Evolutionary conservation across 2,329 filamentous ascomycete genomes (phyloP).

Genomic region (Colletotrichum endophyticum): DNA sequence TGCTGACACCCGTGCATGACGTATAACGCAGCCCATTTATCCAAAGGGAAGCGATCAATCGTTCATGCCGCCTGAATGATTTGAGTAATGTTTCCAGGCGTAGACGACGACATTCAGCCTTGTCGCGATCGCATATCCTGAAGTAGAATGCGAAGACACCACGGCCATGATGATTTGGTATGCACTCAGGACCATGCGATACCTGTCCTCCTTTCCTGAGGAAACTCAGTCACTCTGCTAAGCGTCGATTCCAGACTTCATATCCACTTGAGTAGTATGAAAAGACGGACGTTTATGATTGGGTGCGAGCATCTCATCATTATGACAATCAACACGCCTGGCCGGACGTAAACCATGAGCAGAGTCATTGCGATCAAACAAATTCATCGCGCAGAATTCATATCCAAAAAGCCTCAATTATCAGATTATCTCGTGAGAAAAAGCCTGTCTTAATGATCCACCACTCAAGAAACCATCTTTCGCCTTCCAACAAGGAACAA

Average conservation of each 20-base stretch:
- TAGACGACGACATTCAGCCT: neutral
- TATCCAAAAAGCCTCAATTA: neutral
- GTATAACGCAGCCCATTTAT: neutral
- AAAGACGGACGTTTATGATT: neutral
- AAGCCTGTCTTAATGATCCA: neutral
- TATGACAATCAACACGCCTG: neutral
- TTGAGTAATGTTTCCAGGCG: neutral
- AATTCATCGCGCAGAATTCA: neutral
- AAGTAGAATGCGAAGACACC: neutral
- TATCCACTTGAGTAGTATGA: fast-evolving
- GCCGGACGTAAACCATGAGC: neutral
- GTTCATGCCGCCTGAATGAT: neutral
- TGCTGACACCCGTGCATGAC: neutral
- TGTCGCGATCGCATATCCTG: neutral
- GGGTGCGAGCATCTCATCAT: neutral
- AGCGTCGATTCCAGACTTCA: neutral
- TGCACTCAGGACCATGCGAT: neutral
- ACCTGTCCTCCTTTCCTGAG: neutral
- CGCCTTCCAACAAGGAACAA: neutral
- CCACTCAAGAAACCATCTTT: neutral
- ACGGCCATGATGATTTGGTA: neutral
- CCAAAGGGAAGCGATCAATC: neutral
- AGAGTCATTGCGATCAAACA: neutral
- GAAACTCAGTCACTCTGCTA: neutral
- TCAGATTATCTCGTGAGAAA: neutral